Conservation (phyloP, 805 yeast species). For the Metschnikowia koreensis region DNA sequence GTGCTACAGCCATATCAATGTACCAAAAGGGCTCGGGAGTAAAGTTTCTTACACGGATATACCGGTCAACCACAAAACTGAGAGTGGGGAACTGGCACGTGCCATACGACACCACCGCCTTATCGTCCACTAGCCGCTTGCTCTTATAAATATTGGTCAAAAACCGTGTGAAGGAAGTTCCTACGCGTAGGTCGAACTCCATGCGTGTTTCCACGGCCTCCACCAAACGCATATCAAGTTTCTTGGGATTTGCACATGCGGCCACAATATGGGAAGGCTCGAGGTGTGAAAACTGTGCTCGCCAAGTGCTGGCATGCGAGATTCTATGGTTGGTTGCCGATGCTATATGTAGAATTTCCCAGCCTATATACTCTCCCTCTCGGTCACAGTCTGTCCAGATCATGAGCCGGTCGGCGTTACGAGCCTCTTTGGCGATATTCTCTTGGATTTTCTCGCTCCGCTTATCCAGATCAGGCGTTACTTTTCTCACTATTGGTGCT, state of each 20-base stretch:
- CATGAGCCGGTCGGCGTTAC: constrained; percentile 62
- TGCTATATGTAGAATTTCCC: constrained; percentile 65
- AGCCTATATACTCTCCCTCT: constrained; percentile 29
- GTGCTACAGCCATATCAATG: constrained; percentile 52
- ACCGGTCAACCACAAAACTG: constrained; percentile 94
- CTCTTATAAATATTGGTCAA: constrained; percentile 54
- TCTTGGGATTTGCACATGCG: constrained; percentile 71
- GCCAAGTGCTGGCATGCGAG: constrained; percentile 46
- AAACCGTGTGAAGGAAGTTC: constrained; percentile 83
- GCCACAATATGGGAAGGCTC: constrained; percentile 68
- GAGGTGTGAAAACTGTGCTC: constrained; percentile 87
- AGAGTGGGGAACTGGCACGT: constrained; percentile 95
- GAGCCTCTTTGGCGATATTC: constrained; percentile 68
- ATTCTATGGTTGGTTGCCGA: constrained; percentile 46
- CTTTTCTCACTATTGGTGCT: constrained; percentile 56
- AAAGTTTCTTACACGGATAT: constrained; percentile 69
- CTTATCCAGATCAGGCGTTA: constrained; percentile 37
- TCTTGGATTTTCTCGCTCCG: constrained; percentile 43
- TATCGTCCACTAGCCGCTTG: constrained; percentile 29
- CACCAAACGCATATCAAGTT: constrained; percentile 64
- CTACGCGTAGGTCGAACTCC: constrained; percentile 86
- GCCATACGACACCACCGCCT: constrained; percentile 71
- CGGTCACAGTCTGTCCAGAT: constrained; percentile 92
- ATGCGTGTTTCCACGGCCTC: constrained; percentile 83
- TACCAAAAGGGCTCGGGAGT: constrained; percentile 80